phyloP scores from a whole-genome alignment of 2,329 filamentous ascomycete genomes.

The Ceratocystis harringtonii region DNA sequence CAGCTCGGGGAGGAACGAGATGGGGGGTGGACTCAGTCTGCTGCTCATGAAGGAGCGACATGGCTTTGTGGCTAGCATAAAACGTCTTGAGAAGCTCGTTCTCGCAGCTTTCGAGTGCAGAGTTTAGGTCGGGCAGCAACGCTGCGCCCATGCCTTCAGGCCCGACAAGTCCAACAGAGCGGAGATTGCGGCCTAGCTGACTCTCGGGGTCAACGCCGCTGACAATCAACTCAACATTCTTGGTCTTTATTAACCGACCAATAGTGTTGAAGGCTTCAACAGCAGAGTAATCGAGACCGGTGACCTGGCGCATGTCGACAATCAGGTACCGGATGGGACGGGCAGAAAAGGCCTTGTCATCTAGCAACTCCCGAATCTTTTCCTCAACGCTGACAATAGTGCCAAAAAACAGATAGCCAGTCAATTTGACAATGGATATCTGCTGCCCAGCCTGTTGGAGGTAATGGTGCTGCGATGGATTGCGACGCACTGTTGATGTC shows the following conservation, averaged over 20 bases:
- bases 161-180: slow-evolving; percentile 62
- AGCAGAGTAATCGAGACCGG: slow-evolving; percentile 87
- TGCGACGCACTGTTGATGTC: slow-evolving; percentile 80
- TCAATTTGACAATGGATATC: slow-evolving; percentile 80
- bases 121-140: slow-evolving; percentile 81
- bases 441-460: slow-evolving; percentile 73
- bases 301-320: slow-evolving; percentile 77
- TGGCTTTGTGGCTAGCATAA: slow-evolving; percentile 53
- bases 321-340: slow-evolving; percentile 80
- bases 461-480: slow-evolving; percentile 77
- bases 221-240: slow-evolving; percentile 65
- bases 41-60: slow-evolving; percentile 25
- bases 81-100: slow-evolving; percentile 79
- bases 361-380: slow-evolving; percentile 65
- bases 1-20: slow-evolving; percentile 33
- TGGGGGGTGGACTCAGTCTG: slow-evolving; percentile 31
- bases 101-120: slow-evolving; percentile 83
- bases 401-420: slow-evolving; percentile 94
- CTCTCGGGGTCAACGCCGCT: slow-evolving; percentile 66
- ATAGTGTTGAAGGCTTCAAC: slow-evolving; percentile 91
- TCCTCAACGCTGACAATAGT: slow-evolving; percentile 93
- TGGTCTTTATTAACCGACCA: slow-evolving; percentile 63
- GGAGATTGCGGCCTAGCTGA: slow-evolving; percentile 60
- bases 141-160: slow-evolving; percentile 58
- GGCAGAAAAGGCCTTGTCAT: slow-evolving; percentile 62